Percentiles rank a stretch among this genome's conserved stretches.
Conservation (phyloP, 345 rosid species). For the Rhodamnia rubescens region DNA sequence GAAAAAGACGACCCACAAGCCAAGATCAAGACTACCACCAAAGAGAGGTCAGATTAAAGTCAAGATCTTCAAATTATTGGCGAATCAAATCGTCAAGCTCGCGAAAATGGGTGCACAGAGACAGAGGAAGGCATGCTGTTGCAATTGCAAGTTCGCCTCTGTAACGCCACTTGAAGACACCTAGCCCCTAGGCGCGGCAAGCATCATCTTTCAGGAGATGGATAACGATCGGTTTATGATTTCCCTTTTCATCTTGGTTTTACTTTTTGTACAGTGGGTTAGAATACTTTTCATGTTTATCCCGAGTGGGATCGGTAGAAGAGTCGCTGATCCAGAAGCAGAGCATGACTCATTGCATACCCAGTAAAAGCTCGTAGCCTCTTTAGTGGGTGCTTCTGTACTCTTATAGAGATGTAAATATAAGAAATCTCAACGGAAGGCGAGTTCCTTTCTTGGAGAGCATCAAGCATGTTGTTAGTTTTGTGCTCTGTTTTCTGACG, state of each 20-base stretch:
- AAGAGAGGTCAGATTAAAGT: conserved; percentile 8
- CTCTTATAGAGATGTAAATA: background rate
- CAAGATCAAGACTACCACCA: conserved; percentile 4
- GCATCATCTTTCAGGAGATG: background rate
- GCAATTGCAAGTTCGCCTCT: background rate
- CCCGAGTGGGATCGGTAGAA: background rate
- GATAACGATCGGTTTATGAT: background rate
- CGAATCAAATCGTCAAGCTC: background rate
- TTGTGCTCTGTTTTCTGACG: background rate
- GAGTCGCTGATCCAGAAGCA: background rate
- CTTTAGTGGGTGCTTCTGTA: background rate
- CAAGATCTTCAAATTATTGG: background rate
- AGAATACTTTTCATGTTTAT: background rate
- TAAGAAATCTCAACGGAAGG: background rate
- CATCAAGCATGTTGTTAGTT: background rate
- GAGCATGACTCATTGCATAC: background rate
- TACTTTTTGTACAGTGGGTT: background rate
- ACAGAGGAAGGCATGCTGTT: background rate
- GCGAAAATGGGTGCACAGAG: background rate
- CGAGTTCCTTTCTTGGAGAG: background rate
- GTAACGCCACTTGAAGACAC: background rate
- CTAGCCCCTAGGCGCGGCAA: background rate
- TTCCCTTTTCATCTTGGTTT: background rate
- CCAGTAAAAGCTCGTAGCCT: background rate
- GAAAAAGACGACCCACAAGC: background rate